Base-by-base conservation (phyloP, 257 asterid species). In the Salvia miltiorrhiza region DNA sequence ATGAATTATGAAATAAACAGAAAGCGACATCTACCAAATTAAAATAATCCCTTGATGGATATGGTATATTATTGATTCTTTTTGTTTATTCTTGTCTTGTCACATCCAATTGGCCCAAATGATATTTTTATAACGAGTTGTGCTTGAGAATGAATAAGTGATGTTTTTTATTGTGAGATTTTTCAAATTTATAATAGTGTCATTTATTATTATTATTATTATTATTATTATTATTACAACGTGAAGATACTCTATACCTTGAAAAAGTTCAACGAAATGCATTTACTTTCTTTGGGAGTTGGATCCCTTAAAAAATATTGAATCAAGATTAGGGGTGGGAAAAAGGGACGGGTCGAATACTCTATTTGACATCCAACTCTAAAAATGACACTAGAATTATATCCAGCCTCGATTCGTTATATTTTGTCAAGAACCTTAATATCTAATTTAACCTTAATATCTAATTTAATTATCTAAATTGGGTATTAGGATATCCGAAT, bases 21-120 rank as follows among this genome's bases (percentile, higher is more conserved):
- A 60, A 56, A 45, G 72, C 61, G 19, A 52, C 71, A 61, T 28
- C 23, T 39, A 44, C 69, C 68, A 1, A 28, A 28, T 28, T 28
- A 28, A 28, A 28, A 17, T 17, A 47, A 13, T 30, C 35, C 33
- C 14, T 10, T 20, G n/a, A 43, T 24, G 5, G 65, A 17, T 21
- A 23, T 17, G 7, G n/a, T 1, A 12, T 0, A 17, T 40, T 45
- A 37, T 10, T 48, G 7, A 49, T 67, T 23, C 13, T 28, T 49
- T 58, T 41, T 52, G 13, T 54, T 66, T 37, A 64, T 57, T 55
- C 55, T 20, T 44, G 10, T 11, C 21, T 30, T 14, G 63, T 61
- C 41, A 10, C 32, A 26, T 50, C 64, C 58, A 52, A 28, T 17
- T 63, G 37, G 65, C 57, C 35, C 53, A 16, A 50, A 6, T 40